phyloP scores from a whole-genome alignment of 441 rosid species.

The Biscutella laevigata region DNA sequence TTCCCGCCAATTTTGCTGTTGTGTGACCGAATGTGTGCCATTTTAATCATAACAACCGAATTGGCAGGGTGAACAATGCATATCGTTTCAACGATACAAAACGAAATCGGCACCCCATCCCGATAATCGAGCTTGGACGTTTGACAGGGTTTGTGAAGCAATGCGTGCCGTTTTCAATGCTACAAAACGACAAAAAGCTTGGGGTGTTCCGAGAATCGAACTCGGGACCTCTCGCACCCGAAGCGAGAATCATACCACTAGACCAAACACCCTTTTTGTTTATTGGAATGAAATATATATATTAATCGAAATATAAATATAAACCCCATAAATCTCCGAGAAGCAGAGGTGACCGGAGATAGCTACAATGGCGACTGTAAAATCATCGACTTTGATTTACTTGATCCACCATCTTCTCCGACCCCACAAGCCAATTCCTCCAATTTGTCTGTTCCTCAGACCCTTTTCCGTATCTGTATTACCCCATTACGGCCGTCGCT shows the following conservation, averaged over 20 bases:
- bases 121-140: too few species aligned
- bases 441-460: slow-evolving; percentile 20
- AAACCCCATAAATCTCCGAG: background rate
- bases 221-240: slow-evolving; percentile 70
- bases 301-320: too few species aligned
- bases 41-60: too few species aligned
- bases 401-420: slow-evolving; percentile 24
- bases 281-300: too few species aligned
- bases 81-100: too few species aligned
- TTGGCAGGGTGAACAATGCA: too few species aligned
- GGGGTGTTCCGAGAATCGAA: slow-evolving; percentile 68
- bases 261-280: slow-evolving; percentile 69
- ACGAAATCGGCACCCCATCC: too few species aligned
- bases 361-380: slow-evolving; percentile 27
- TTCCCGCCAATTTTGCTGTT: background rate
- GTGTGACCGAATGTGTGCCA: too few species aligned
- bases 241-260: slow-evolving; percentile 63
- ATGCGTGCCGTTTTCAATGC: background rate
- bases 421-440: slow-evolving; percentile 14
- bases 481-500: background rate
- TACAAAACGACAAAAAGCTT: too few species aligned
- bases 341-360: background rate
- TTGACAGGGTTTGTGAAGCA: too few species aligned
- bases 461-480: slow-evolving; percentile 23
- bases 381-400: slow-evolving; percentile 5